Percentiles rank a stretch among this genome's conserved stretches.
These are phyloP conservation scores for Cryptococcus sp. DNA, from an alignment of 1,284 basidiomycete species.

Conservation along the genomic window DNA sequence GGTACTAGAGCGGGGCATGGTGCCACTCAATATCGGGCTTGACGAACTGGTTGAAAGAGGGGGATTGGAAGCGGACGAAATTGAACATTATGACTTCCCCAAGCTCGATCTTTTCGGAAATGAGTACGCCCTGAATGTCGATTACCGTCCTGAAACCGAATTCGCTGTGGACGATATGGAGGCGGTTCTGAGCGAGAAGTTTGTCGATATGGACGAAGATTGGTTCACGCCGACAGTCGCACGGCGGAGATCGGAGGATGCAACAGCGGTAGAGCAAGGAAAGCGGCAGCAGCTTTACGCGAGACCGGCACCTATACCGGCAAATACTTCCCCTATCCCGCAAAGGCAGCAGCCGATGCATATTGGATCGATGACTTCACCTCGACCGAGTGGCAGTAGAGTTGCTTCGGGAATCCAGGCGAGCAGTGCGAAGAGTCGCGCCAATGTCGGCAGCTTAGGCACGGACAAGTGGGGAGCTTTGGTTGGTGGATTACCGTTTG, in stretches of 20 bases:
- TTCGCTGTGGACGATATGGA: slow-evolving; percentile 50
- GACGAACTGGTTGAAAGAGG: slow-evolving; percentile 27
- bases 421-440: slow-evolving; percentile 5
- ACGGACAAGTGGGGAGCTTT: slow-evolving; percentile 41
- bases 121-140: slow-evolving; percentile 36
- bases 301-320: slow-evolving; percentile 21
- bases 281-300: not conserved
- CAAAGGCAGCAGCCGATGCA: slow-evolving; percentile 26
- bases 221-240: slow-evolving; percentile 53
- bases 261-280: slow-evolving; percentile 4
- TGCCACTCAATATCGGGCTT: slow-evolving; percentile 40
- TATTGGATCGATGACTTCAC: slow-evolving; percentile 5
- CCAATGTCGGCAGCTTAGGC: slow-evolving; percentile 17
- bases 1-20: slow-evolving; percentile 47
- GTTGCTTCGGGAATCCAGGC: slow-evolving; percentile 10
- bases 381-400: slow-evolving; percentile 16
- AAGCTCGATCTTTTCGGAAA: slow-evolving; percentile 43
- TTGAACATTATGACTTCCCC: slow-evolving; percentile 36
- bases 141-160: slow-evolving; percentile 45
- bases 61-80: slow-evolving; percentile 15
- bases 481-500: slow-evolving; percentile 49
- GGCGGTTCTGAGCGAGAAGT: slow-evolving; percentile 46
- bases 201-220: slow-evolving; percentile 52
- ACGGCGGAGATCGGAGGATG: slow-evolving; percentile 30
- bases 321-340: slow-evolving; percentile 27